Conservation (phyloP, 768 basidiomycete species). For the Hirschioporus abietinus region DNA sequence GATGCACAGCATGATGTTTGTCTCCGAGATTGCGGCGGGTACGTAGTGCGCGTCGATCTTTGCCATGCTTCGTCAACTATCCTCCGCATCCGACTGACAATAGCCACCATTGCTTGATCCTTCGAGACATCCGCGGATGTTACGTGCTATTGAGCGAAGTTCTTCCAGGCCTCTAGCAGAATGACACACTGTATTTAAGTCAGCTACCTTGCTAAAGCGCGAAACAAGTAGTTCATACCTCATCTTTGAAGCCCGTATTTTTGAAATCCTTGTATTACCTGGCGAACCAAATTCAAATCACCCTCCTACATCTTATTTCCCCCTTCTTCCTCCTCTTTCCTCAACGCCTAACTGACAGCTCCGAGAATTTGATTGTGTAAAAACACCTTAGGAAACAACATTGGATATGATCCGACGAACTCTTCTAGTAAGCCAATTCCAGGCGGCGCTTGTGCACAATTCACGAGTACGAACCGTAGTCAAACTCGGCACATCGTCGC, state of each 20-base stretch:
- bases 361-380: too few relatives aligned
- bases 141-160: conserved; percentile 82
- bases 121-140: conserved; percentile 65
- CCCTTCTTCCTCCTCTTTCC: conserved; percentile 41
- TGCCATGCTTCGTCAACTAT: conserved; percentile 84
- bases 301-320: conserved; percentile 65
- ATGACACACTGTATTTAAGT: conserved; percentile 68
- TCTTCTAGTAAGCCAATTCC: too few relatives aligned
- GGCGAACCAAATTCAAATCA: conserved; percentile 61
- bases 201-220: neutral
- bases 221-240: conserved; percentile 42
- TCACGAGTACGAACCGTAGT: too few relatives aligned
- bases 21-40: too few relatives aligned
- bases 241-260: conserved; percentile 74
- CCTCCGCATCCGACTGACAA: conserved; percentile 77
- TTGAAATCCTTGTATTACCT: conserved; percentile 86
- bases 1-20: too few relatives aligned
- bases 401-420: too few relatives aligned
- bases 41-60: too few relatives aligned
- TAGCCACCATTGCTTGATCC: conserved; percentile 91
- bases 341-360: conserved; percentile 53
- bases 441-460: too few relatives aligned
- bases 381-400: too few relatives aligned
- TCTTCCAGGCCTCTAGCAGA: conserved; percentile 91
- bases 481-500: too few relatives aligned